Percentiles rank a stretch among this genome's conserved stretches.
Conservation (phyloP, 768 basidiomycete genomes). For the Melanogaster broomeanus region DNA sequence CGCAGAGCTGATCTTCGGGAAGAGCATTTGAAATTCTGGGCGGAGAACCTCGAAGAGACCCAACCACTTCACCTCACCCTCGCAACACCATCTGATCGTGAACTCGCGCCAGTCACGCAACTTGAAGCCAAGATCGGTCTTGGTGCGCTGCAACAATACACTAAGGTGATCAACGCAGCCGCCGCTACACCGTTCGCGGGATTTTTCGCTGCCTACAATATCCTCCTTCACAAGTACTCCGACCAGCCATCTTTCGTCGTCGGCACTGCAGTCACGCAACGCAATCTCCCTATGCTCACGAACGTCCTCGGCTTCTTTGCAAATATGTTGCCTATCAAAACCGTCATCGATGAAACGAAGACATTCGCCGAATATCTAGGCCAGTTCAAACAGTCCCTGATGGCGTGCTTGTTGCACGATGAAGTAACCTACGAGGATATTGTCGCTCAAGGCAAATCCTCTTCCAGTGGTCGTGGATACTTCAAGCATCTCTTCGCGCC, state of each 20-base stretch:
- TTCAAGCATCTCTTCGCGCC: slow-evolving; percentile 34
- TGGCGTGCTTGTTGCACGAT: slow-evolving; percentile 23
- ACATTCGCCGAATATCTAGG: slow-evolving; percentile 26
- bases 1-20: slow-evolving; percentile 28
- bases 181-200: slow-evolving; percentile 28
- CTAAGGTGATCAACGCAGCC: slow-evolving; percentile 15
- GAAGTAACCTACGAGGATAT: slow-evolving; percentile 34
- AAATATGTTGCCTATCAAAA: slow-evolving; percentile 32
- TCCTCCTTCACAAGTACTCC: slow-evolving; percentile 36
- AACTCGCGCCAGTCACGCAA: slow-evolving; percentile 30
- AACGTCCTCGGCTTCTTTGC: slow-evolving; percentile 33
- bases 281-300: slow-evolving; percentile 27
- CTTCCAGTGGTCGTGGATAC: slow-evolving; percentile 26
- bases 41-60: slow-evolving; percentile 13
- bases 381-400: slow-evolving; percentile 23
- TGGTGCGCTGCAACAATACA: slow-evolving; percentile 19
- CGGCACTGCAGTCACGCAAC: slow-evolving; percentile 33
- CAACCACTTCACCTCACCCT: slow-evolving; percentile 24
- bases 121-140: slow-evolving; percentile 24
- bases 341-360: slow-evolving; percentile 22
- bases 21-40: slow-evolving; percentile 27
- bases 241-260: slow-evolving; percentile 28
- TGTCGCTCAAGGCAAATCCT: slow-evolving; percentile 26
- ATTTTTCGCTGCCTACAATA: slow-evolving; percentile 33
- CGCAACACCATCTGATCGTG: slow-evolving; percentile 25